phyloP scores from a whole-genome alignment of 345 rosid genomes.

The Eucalyptus sp. region DNA sequence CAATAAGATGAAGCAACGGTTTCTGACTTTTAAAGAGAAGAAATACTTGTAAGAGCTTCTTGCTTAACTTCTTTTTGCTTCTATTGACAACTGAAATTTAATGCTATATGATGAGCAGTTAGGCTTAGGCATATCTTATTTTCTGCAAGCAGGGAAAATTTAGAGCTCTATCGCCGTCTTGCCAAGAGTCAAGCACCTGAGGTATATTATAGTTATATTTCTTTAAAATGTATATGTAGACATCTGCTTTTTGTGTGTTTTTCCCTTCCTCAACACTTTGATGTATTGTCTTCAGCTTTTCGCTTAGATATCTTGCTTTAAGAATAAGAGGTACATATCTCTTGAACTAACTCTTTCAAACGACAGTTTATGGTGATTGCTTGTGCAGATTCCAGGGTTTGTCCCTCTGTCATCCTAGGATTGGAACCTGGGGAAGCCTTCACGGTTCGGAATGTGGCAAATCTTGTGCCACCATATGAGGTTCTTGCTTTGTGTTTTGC shows the following conservation, averaged over 20 bases:
- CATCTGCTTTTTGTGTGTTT: background rate
- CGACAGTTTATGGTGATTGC: slow-evolving; percentile 91
- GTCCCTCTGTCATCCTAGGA: slow-evolving; percentile 83
- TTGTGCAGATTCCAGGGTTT: slow-evolving; percentile 97
- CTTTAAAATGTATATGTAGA: background rate
- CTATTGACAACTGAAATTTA: background rate
- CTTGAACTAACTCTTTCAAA: background rate
- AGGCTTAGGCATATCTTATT: background rate
- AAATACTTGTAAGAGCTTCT: slow-evolving; percentile 54
- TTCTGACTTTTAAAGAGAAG: slow-evolving; percentile 56
- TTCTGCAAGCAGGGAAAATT: slow-evolving; percentile 50
- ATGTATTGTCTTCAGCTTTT: background rate
- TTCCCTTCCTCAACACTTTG: background rate
- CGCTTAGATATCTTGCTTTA: background rate
- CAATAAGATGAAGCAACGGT: slow-evolving; percentile 54
- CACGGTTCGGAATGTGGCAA: slow-evolving; percentile 81
- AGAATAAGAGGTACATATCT: background rate
- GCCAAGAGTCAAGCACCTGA: slow-evolving; percentile 77
- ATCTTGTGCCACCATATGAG: slow-evolving; percentile 81
- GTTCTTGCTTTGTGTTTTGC: slow-evolving; percentile 13
- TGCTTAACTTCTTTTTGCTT: background rate
- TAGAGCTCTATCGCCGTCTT: slow-evolving; percentile 52
- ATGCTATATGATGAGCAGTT: background rate
- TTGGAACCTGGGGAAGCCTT: slow-evolving; percentile 98
- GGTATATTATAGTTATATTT: slow-evolving; percentile 16